Evolutionary conservation across 495 filamentous ascomycete genomes (phyloP).

Genomic region (Parathielavia appendiculata): DNA sequence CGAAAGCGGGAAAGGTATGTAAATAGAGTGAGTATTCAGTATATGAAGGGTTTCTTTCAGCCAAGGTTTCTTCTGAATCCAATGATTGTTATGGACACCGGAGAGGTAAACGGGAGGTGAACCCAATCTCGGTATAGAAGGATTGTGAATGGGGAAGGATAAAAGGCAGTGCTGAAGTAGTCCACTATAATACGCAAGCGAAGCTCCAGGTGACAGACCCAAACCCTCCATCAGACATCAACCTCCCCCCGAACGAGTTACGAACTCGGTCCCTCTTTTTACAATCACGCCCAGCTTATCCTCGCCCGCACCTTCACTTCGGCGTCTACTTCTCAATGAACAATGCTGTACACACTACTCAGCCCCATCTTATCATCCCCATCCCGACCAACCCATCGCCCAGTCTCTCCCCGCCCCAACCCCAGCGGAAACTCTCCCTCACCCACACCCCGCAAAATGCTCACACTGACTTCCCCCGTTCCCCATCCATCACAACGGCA

Average conservation of each 20-base stretch:
- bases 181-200: no score
- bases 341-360: neutral
- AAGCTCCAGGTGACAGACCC: no score
- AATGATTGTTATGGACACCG: no score
- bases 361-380: neutral
- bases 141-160: no score
- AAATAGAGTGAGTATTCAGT: no score
- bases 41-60: no score
- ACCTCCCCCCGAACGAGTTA: neutral
- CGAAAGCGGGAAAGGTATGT: no score
- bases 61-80: neutral
- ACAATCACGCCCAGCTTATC: neutral
- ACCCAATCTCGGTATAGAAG: no score
- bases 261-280: no score
- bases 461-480: constrained; percentile 30
- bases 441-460: constrained; percentile 29
- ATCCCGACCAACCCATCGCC: neutral
- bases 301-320: neutral
- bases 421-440: neutral
- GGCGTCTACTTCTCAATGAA: no score
- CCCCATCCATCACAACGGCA: constrained; percentile 53
- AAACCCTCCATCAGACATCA: neutral
- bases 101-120: no score
- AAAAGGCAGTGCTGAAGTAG: no score
- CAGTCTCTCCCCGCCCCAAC: constrained; percentile 9